Conservation (phyloP, 2,329 filamentous ascomycete genomes). For the Colletotrichum ledebouriae region DNA sequence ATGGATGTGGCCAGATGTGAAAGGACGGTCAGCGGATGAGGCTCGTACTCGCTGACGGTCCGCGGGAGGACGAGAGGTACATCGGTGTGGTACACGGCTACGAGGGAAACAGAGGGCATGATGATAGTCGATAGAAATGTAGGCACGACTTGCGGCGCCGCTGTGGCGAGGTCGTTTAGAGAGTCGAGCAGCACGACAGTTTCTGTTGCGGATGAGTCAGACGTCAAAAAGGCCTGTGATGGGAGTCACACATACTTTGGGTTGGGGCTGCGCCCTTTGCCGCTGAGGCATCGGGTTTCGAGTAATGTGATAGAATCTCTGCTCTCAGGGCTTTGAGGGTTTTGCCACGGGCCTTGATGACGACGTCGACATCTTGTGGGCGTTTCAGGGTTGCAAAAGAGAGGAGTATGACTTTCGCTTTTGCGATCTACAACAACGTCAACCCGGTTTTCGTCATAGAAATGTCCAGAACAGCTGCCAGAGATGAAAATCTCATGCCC, state of each 20-base stretch:
- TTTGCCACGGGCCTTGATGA: conserved; percentile 75
- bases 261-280: conserved; percentile 51
- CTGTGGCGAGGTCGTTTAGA: conserved; percentile 74
- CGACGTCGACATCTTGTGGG: conserved; percentile 74
- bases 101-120: conserved; percentile 75
- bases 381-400: conserved; percentile 81
- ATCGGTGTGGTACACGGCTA: conserved; percentile 87
- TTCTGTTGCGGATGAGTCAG: conserved; percentile 59
- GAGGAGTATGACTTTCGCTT: conserved; percentile 79
- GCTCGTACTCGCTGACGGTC: conserved; percentile 68
- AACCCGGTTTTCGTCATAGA: neutral
- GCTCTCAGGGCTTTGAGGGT: conserved; percentile 67
- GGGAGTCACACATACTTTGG: conserved; percentile 57
- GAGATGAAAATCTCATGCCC: neutral
- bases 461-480: no score
- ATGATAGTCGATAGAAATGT: conserved; percentile 79
- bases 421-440: conserved; percentile 63
- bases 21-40: conserved; percentile 78
- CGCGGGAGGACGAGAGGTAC: conserved; percentile 69
- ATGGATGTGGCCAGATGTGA: conserved; percentile 91
- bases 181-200: conserved; percentile 84
- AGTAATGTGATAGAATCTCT: conserved; percentile 70
- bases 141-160: conserved; percentile 69
- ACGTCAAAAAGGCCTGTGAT: neutral
- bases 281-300: conserved; percentile 53